Evolutionary conservation across 192 early-diverging fungal genomes (phyloP), one percentile per base, ranked within the genome.

Genomic region (Lunasporangiospora selenospora): DNA sequence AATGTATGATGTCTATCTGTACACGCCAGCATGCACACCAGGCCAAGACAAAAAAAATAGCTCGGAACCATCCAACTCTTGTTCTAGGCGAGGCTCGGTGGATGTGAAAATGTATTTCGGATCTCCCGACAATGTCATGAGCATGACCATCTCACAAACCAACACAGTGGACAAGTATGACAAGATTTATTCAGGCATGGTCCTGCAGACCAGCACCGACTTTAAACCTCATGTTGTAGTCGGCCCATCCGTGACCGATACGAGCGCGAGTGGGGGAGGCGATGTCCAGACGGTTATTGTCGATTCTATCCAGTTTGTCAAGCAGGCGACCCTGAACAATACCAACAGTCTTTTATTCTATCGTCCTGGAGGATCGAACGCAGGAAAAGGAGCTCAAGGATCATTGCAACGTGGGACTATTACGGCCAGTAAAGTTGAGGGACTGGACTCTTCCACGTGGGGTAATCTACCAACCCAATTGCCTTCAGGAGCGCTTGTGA

Each of bases 1-100:
- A 10, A 80, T 81, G 52, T 89, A 89, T 45, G 75, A 81, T 36
- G 80, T 87, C 21, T 80, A 69, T 26, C 53, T 88, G 58, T 53
- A 58, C 53, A 77, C 85, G 6, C 88, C 86, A n/a, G 80, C 77
- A 6, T 89, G 88, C 57, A 11, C 40, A 6, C 37, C 48, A 41
- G 32, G 39, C 12, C 30, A 26, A 48, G 31, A 48, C 19, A 30
- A 26, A 26, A 52, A 27, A 15, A 47, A 3, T 5, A 27, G 33
- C 37, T 12, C 49, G 0, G 18, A 32, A 16, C 59, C 67, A 2
- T 71, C 67, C 10, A 71, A 71, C 24, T 29, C 59, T 0, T 71
- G 67, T 34, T 30, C 37, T 3, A 21, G 39, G 13, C 58, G 67
- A 3, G 67, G 67, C 1, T 59, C 49, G 11, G 48, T 79, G 16